Evolutionary conservation across 2,329 filamentous ascomycete genomes (phyloP), one percentile per base, ranked within the genome.

Genomic region (Pyrenochaeta sp.): DNA sequence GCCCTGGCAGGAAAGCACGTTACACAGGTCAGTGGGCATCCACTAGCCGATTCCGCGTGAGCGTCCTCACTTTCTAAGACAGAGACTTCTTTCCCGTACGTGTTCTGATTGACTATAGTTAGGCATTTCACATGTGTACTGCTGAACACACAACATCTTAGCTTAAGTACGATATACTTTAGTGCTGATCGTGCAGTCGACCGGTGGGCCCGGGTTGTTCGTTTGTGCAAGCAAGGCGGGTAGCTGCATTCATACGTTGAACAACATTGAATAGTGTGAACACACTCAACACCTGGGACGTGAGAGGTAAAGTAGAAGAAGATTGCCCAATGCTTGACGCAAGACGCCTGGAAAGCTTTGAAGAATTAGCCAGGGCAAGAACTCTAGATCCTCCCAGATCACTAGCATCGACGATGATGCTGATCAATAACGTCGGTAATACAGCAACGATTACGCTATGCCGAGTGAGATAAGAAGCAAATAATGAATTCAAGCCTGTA

Each of bases 401-500:
- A 43, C 4, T 25, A 8, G 9, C 3, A 2, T 15, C 19, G 13
- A 27, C 7, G 19, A 30, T n/a, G 25, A 15, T 10, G n/a, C 25
- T 27, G 5, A 44, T 10, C 12, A 15, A 27, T 15, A 43, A 47
- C 15, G 27, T n/a, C 44, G 6, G 27, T 27, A 5, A 7, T 28
- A 27, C 9, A 12, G 45, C 45, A 34, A 47, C 15, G 44, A 2
- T 6, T 5, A 27, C 25, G 10, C 43, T 28, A 24, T 6, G 44
- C n/a, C 25, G 25, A 44, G 42, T 27, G 25, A 10, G 15, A 15
- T 22, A n/a, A 12, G 6, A 24, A 7, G 28, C 10, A 22, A 47
- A 47, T 13, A 25, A 22, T 1, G 27, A 46, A 34, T 22, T 44
- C 19, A 59, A 58, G 62, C 61, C 64, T 53, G 52, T 50, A 48